A percentile compares a stretch with the other conserved stretches of the same genome.
phyloP scores from a whole-genome alignment of 2,329 filamentous ascomycete genomes.

The Neonectria coccinea region DNA sequence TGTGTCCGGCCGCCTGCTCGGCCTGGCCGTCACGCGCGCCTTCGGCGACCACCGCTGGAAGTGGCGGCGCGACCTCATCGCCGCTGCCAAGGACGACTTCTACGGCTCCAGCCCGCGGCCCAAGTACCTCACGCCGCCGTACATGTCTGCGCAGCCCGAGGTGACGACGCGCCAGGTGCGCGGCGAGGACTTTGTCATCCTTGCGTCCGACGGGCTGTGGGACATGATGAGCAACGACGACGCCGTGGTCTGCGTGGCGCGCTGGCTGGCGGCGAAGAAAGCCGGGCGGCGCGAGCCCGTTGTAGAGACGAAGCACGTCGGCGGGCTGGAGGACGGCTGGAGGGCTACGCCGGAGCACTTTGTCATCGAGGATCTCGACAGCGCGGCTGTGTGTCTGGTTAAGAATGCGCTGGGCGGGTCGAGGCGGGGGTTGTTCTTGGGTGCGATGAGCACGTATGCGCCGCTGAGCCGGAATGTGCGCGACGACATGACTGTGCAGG shows the following conservation, averaged over 20 bases:
- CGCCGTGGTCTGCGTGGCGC: constrained; percentile 67
- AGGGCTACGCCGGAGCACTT: constrained; percentile 65
- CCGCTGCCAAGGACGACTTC: constrained; percentile 56
- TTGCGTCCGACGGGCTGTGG: constrained; percentile 77
- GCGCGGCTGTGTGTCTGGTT: constrained; percentile 83
- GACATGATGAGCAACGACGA: constrained; percentile 68
- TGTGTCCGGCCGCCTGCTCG: constrained; percentile 69
- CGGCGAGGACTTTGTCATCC: constrained; percentile 68
- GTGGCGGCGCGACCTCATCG: constrained; percentile 63
- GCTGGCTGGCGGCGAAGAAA: constrained; percentile 59
- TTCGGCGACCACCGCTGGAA: constrained; percentile 79
- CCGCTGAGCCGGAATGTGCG: constrained; percentile 74
- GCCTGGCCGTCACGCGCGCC: constrained; percentile 70
- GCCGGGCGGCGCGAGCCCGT: constrained; percentile 43
- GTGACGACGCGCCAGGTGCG: constrained; percentile 68
- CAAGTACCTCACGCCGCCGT: constrained; percentile 68
- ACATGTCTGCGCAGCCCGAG: constrained; percentile 75
- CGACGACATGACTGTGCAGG: constrained; percentile 86
- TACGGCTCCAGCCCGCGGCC: constrained; percentile 60
- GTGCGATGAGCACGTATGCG: constrained; percentile 76
- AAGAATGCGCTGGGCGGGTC: constrained; percentile 84
- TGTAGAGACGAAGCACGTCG: constrained; percentile 34
- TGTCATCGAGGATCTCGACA: constrained; percentile 78
- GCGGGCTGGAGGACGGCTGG: constrained; percentile 40
- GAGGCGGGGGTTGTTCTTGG: constrained; percentile 78